Base-by-base conservation (phyloP, 345 rosid species). In the Sonneratia alba region DNA sequence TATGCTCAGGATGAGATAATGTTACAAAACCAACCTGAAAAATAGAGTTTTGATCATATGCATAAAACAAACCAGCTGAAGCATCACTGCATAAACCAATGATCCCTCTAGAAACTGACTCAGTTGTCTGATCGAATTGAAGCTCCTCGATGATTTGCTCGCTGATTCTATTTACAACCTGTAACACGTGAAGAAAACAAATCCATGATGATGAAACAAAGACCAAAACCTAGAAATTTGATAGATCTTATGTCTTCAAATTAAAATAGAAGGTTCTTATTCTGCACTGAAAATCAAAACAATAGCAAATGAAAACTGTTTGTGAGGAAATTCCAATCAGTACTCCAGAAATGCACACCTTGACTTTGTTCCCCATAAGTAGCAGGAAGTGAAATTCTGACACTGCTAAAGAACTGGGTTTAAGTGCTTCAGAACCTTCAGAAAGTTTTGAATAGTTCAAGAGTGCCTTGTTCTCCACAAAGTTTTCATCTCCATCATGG, bases 91-190 rank as follows among this genome's bases (percentile, higher is more conserved):
- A 92, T 79, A 95, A 80, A 76, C 99, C 98, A 79, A 95, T 89
- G 56, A 92, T 88, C 72, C 97, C 99, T 73, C 86, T 87, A 69
- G 97, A 88, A 82, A 75, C 79, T 71, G 98, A 90, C 71, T 95
- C 99, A 15, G 94, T 75, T 11, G 91, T 71, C 82, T 79, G 92
- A 87, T 95, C 99, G 88, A 95, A 95, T 66, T 90, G 94, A 79
- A 92, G 97, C 81, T 92, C 98, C 84, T 95, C 98, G n/a, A 90
- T 79, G 74, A 95, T 95, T 77, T 92, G 97, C 82, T 95, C 99
- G 74, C 96, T 90, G 67, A 88, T 92, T 81, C 99, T 86, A 83
- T 95, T 95, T 62, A 95, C 97, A 82, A 95, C 99, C 98, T 92
- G 77, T 72, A 64, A 38, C 73, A 66, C 73, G 71, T 73, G 61